Percentiles rank a stretch among this genome's conserved stretches.
These are phyloP conservation scores for Camellia sinensis DNA, from an alignment of 148 eudicot genomes.

Conservation along the genomic window DNA sequence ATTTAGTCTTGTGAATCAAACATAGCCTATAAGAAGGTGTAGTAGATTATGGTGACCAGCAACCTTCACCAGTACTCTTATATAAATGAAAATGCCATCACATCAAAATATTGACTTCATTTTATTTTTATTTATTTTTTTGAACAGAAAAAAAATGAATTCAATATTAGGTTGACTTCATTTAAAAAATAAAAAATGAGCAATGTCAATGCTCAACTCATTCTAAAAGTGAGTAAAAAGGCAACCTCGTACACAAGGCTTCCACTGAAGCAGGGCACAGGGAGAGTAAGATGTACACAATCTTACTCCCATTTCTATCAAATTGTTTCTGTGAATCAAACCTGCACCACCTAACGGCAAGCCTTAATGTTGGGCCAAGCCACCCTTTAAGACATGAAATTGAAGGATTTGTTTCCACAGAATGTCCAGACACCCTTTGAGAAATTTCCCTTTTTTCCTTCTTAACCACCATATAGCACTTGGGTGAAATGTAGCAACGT, in stretches of 20 bases:
- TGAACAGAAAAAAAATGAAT: neutral
- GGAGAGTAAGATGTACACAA: too few species aligned
- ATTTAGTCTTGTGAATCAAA: too few species aligned
- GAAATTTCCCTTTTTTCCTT: neutral
- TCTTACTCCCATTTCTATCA: too few species aligned
- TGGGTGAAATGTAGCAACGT: neutral
- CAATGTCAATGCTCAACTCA: neutral
- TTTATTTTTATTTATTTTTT: neutral
- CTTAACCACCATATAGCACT: neutral
- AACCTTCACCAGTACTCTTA: neutral
- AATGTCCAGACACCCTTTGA: neutral
- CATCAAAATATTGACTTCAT: neutral
- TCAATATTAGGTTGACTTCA: too few species aligned
- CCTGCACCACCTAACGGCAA: too few species aligned
- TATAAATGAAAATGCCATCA: neutral
- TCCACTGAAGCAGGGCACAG: too few species aligned
- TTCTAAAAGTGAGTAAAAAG: neutral
- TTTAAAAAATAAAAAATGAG: too few species aligned
- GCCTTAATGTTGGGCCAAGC: too few species aligned
- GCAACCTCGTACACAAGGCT: too few species aligned
- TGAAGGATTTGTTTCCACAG: too few species aligned
- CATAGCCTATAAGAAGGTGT: too few species aligned
- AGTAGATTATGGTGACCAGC: neutral
- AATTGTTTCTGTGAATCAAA: too few species aligned
- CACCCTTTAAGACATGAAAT: neutral